Conservation (phyloP, 768 basidiomycete species). For the Mycena polygramma region DNA sequence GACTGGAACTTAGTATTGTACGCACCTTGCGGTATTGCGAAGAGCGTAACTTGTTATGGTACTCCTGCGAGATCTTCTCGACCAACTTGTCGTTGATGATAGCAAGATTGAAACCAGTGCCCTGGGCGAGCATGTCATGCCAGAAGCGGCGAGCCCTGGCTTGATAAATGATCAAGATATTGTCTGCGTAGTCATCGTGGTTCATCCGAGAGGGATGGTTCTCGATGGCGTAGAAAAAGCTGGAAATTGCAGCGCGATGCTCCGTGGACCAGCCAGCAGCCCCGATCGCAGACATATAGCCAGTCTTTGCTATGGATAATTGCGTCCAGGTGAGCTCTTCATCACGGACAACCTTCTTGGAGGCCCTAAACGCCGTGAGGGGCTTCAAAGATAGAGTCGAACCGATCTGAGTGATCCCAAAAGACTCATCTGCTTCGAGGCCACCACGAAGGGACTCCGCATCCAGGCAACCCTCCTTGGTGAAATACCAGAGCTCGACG, state of each 20-base stretch:
- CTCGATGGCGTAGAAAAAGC: slow-evolving; percentile 35
- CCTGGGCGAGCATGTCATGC: neutral
- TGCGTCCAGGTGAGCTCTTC: slow-evolving; percentile 38
- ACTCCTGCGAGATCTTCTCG: neutral
- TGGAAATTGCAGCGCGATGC: slow-evolving; percentile 20
- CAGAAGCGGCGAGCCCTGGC: neutral
- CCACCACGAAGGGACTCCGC: slow-evolving; percentile 3
- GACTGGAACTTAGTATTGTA: too few relatives aligned
- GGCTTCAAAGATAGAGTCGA: slow-evolving; percentile 32
- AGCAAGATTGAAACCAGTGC: slow-evolving; percentile 6
- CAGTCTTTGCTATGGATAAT: slow-evolving; percentile 36
- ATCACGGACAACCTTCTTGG: slow-evolving; percentile 27
- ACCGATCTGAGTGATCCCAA: slow-evolving; percentile 28
- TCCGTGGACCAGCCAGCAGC: slow-evolving; percentile 22
- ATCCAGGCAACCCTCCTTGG: slow-evolving; percentile 12
- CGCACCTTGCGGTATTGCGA: neutral
- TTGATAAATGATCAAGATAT: slow-evolving; percentile 3
- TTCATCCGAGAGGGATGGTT: slow-evolving; percentile 11
- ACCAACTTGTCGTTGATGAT: slow-evolving; percentile 6
- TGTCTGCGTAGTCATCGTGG: slow-evolving; percentile 15
- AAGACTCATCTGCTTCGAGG: slow-evolving; percentile 18
- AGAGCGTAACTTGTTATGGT: neutral
- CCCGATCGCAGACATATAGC: slow-evolving; percentile 6
- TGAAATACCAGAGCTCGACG: slow-evolving; percentile 19
- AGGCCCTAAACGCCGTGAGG: slow-evolving; percentile 35